Conservation (phyloP, 2,329 filamentous ascomycete species). For the Colletotrichum incanum region DNA sequence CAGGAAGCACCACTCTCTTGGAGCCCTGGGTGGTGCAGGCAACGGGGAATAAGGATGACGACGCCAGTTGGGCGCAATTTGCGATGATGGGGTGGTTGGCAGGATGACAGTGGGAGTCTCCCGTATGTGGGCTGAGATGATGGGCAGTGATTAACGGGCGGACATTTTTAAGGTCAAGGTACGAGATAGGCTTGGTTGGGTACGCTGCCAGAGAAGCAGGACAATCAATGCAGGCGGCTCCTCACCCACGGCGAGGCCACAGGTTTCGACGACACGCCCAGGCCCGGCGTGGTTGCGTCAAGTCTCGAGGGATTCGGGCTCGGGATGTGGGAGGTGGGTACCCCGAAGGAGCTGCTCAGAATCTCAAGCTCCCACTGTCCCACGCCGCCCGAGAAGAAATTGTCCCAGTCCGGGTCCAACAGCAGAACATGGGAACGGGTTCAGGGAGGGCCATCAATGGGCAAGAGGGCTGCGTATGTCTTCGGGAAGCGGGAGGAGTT, state of each 20-base stretch:
- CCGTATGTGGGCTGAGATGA: constrained; percentile 15
- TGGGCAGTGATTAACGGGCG: constrained; percentile 1
- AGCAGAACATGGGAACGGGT: background rate
- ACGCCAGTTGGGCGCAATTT: constrained; percentile 36
- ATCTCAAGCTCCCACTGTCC: constrained; percentile 23
- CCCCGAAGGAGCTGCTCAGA: background rate
- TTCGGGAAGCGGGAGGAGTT: constrained; percentile 34
- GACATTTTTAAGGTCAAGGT: constrained; percentile 21
- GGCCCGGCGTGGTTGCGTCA: constrained; percentile 18
- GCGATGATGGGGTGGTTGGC: background rate
- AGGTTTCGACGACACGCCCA: background rate
- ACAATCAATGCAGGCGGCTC: constrained; percentile 4
- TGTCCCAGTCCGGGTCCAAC: background rate
- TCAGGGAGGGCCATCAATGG: constrained; percentile 21
- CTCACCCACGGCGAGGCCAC: background rate
- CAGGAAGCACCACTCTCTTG: background rate
- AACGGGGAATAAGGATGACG: constrained; percentile 33
- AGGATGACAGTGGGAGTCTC: constrained; percentile 10
- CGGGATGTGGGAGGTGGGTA: constrained; percentile 37
- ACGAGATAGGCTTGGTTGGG: background rate
- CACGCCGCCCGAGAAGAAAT: constrained; percentile 7
- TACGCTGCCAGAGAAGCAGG: constrained; percentile 5
- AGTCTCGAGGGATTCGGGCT: background rate
- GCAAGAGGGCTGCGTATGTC: constrained; percentile 21
- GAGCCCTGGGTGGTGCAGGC: background rate